Conservation (phyloP, 257 asterid species). For the Thymus quinquecostatus region DNA sequence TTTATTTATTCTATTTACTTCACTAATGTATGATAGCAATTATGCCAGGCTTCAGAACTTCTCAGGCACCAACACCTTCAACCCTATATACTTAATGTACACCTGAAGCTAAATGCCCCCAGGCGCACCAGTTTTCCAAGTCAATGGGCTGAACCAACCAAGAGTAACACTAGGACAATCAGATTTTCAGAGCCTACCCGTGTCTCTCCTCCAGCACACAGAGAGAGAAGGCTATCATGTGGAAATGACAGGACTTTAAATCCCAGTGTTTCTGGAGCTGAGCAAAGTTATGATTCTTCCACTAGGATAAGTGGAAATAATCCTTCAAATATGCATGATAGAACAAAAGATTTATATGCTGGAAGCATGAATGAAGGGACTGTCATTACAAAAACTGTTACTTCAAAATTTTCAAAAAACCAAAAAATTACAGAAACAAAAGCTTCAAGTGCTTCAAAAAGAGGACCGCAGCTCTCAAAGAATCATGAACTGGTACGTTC, state of each 20-base stretch:
- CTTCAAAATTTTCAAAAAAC: constrained; percentile 52
- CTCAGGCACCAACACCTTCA: constrained; percentile 85
- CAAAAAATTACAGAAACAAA: constrained; percentile 45
- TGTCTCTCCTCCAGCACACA: constrained; percentile 39
- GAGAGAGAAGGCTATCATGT: constrained; percentile 53
- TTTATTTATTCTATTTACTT: constrained; percentile 8
- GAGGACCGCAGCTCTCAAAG: constrained; percentile 57
- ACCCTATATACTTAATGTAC: constrained; percentile 72
- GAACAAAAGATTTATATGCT: constrained; percentile 40
- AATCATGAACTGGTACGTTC: constrained; percentile 62
- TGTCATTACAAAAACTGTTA: constrained; percentile 54
- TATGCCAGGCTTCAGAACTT: constrained; percentile 85
- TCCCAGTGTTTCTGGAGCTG: constrained; percentile 83
- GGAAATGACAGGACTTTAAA: constrained; percentile 81
- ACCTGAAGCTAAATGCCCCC: constrained; percentile 79
- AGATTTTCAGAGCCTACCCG: constrained; percentile 64
- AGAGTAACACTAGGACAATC: constrained; percentile 44
- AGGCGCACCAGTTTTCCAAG: constrained; percentile 61
- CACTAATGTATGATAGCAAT: constrained; percentile 20
- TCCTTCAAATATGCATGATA: constrained; percentile 41
- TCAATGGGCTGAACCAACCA: constrained; percentile 51
- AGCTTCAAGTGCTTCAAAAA: constrained; percentile 51
- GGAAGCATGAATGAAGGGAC: constrained; percentile 60
- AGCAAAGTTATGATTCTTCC: constrained; percentile 56
- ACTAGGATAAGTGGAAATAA: constrained; percentile 39